Conservation (phyloP, 192 early-diverging fungal species). For the Lunasporangiospora selenospora region DNA sequence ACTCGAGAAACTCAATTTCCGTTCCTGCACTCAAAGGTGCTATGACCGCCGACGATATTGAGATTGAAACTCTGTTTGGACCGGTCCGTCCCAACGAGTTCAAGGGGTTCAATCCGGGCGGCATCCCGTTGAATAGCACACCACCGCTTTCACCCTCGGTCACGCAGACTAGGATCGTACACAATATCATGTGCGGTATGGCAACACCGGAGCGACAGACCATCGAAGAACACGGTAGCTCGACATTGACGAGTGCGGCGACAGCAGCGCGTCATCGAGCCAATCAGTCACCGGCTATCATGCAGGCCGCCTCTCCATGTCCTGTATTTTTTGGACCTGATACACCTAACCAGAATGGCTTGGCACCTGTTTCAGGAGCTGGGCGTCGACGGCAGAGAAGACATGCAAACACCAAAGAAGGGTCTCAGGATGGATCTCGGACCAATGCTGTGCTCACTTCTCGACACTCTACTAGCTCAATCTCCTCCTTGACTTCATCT, state of each 20-base stretch:
- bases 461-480: constrained; percentile 9
- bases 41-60: constrained; percentile 15
- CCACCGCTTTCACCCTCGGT: background rate
- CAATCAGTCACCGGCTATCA: constrained; percentile 6
- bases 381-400: background rate
- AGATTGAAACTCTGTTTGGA: constrained; percentile 34
- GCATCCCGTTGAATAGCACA: constrained; percentile 2
- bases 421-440: background rate
- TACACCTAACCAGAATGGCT: background rate
- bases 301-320: constrained; percentile 30
- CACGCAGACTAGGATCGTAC: background rate
- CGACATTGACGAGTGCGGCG: too few relatives aligned
- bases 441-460: background rate
- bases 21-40: too few relatives aligned
- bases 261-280: too few relatives aligned
- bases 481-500: constrained; percentile 8
- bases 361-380: background rate
- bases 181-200: background rate
- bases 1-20: background rate
- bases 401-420: constrained; percentile 1
- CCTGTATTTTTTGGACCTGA: constrained; percentile 21
- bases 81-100: constrained; percentile 2
- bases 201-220: background rate
- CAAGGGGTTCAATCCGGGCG: constrained; percentile 39
- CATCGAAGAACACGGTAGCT: too few relatives aligned